Evolutionary conservation across 2,329 filamentous ascomycete species (phyloP).

Genomic region (Akanthomyces dipterigenus): DNA sequence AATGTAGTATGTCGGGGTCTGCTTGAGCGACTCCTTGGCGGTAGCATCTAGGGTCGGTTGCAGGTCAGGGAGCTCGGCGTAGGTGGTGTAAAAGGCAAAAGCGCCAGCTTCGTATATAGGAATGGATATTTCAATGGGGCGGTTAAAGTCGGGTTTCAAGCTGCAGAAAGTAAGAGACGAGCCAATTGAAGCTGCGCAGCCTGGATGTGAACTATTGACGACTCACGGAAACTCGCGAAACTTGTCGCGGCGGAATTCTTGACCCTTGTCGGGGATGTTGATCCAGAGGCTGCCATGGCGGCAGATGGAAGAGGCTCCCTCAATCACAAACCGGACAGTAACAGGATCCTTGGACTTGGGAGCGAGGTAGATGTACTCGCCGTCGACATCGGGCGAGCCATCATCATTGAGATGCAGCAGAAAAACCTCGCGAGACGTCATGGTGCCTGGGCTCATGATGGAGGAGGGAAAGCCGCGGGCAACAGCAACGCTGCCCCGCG

Average conservation of each 20-base stretch:
- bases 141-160: conserved; percentile 86
- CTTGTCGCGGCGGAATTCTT: conserved; percentile 66
- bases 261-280: conserved; percentile 77
- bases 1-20: conserved; percentile 80
- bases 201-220: background rate
- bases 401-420: conserved; percentile 85
- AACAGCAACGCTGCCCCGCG: conserved; percentile 7
- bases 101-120: conserved; percentile 77
- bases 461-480: conserved; percentile 20
- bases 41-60: conserved; percentile 21
- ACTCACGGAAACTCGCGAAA: conserved; percentile 87
- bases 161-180: conserved; percentile 36
- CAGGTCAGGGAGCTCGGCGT: conserved; percentile 73
- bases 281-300: conserved; percentile 92
- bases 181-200: background rate
- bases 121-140: conserved; percentile 82
- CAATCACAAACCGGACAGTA: conserved; percentile 78
- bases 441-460: conserved; percentile 53
- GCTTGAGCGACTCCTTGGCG: conserved; percentile 42
- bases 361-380: conserved; percentile 87
- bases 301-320: conserved; percentile 93
- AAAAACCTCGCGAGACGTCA: conserved; percentile 69
- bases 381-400: conserved; percentile 82
- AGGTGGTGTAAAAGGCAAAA: conserved; percentile 92
- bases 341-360: conserved; percentile 68